Conservation (phyloP, 2,329 filamentous ascomycete genomes). For the Davidsoniella virescens region DNA sequence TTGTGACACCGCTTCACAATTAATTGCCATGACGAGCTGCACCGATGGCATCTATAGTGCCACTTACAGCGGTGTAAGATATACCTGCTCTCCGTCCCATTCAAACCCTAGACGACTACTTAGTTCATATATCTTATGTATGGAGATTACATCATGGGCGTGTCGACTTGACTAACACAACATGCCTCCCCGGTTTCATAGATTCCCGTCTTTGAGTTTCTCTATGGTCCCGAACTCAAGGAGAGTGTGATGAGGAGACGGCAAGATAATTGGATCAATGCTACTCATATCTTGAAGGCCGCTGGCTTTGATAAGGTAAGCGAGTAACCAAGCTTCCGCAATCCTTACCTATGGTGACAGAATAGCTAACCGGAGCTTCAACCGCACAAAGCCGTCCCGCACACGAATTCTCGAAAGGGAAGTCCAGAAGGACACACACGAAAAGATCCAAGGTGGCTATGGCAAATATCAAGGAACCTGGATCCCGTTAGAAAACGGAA, state of each 20-base stretch:
- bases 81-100: slow-evolving; percentile 6
- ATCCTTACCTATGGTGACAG: neutral
- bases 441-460: slow-evolving; percentile 96
- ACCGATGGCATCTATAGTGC: slow-evolving; percentile 42
- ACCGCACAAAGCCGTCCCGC: slow-evolving; percentile 44
- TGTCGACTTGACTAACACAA: slow-evolving; percentile 4
- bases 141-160: neutral
- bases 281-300: slow-evolving; percentile 95
- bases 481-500: slow-evolving; percentile 75
- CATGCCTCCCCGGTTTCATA: slow-evolving; percentile 22
- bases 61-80: slow-evolving; percentile 51
- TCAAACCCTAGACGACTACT: neutral
- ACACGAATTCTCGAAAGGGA: slow-evolving; percentile 92
- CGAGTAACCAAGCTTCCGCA: no score
- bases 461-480: slow-evolving; percentile 99
- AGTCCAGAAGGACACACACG: slow-evolving; percentile 88
- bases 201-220: slow-evolving; percentile 91
- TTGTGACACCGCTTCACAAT: neutral
- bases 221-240: slow-evolving; percentile 61
- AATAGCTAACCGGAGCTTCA: neutral
- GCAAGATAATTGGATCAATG: slow-evolving; percentile 94
- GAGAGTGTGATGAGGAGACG: slow-evolving; percentile 92
- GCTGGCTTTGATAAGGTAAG: slow-evolving; percentile 75
- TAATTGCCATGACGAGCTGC: neutral
- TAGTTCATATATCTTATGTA: neutral